These are phyloP conservation scores for Komagataea norvegica DNA, from an alignment of 1,139 yeast species.

Conservation along the genomic window DNA sequence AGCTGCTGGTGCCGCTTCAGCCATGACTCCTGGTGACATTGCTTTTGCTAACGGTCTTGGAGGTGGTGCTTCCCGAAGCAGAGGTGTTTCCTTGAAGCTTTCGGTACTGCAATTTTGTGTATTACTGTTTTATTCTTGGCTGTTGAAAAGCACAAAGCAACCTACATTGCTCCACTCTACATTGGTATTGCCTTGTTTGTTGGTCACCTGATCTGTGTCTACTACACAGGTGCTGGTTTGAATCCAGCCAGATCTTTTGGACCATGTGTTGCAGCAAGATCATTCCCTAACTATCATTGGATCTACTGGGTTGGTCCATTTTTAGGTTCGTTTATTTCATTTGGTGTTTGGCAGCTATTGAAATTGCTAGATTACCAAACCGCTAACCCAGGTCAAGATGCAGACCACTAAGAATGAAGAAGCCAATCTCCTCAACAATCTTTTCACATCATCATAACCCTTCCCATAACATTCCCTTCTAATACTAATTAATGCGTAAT, in stretches of 20 bases:
- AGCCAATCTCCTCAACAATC: neutral
- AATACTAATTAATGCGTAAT: no score
- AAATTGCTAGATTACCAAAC: constrained; percentile 66
- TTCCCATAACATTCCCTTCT: no score
- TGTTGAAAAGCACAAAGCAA: constrained; percentile 75
- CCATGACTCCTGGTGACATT: constrained; percentile 80
- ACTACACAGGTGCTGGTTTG: constrained; percentile 87
- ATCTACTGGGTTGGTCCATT: constrained; percentile 89
- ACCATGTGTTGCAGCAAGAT: constrained; percentile 66
- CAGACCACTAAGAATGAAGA: constrained; percentile 23
- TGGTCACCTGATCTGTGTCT: constrained; percentile 78
- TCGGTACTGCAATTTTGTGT: constrained; percentile 71
- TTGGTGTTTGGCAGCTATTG: constrained; percentile 62
- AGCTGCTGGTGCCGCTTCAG: constrained; percentile 87
- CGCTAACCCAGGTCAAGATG: constrained; percentile 68
- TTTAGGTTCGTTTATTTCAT: constrained; percentile 64
- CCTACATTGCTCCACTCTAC: constrained; percentile 76
- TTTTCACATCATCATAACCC: neutral
- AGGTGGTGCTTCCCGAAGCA: constrained; percentile 63
- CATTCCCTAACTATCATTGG: constrained; percentile 85
- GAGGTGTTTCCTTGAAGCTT: constrained; percentile 85
- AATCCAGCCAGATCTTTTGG: constrained; percentile 92
- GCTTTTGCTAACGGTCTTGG: constrained; percentile 71
- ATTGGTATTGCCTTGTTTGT: constrained; percentile 80
- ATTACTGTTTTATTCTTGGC: constrained; percentile 78